These are phyloP conservation scores for Phytophthora uliginosa DNA, from an alignment of 352 stramenopile species.

Conservation along the genomic window DNA sequence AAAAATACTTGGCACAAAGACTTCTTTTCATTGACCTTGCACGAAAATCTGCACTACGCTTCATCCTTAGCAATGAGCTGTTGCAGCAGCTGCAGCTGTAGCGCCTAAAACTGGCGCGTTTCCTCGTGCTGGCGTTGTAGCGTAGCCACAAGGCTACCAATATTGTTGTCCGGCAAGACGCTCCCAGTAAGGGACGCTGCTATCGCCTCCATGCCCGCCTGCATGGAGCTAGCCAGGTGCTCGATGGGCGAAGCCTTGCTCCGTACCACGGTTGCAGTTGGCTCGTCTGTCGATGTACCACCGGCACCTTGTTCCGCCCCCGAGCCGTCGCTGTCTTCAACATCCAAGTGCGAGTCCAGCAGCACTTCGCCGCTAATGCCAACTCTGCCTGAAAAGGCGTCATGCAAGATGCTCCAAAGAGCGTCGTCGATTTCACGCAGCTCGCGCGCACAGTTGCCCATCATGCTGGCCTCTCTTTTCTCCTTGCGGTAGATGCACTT, in stretches of 20 bases:
- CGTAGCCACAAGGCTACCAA: neutral
- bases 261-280: neutral
- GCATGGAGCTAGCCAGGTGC: slow-evolving; percentile 1
- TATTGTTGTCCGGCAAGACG: neutral
- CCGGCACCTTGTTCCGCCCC: neutral
- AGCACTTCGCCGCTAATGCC: slow-evolving; percentile 11
- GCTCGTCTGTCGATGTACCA: neutral
- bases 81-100: slow-evolving; percentile 6
- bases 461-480: slow-evolving; percentile 65
- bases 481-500: slow-evolving; percentile 11
- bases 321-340: neutral
- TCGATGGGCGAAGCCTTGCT: neutral
- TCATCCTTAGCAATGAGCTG: neutral
- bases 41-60: too few species aligned
- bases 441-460: slow-evolving; percentile 69
- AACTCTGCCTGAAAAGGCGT: slow-evolving; percentile 5
- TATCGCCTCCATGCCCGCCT: slow-evolving; percentile 5
- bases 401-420: slow-evolving; percentile 24
- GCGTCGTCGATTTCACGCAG: slow-evolving; percentile 65
- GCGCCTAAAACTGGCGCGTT: neutral
- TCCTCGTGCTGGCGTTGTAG: neutral
- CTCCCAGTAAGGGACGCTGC: neutral
- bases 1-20: neutral
- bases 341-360: slow-evolving; percentile 3
- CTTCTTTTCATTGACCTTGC: too few species aligned